Evolutionary conservation across 2,329 filamentous ascomycete genomes (phyloP), one percentile per base, ranked within the genome.

Genomic region (Hysterium pulicare): DNA sequence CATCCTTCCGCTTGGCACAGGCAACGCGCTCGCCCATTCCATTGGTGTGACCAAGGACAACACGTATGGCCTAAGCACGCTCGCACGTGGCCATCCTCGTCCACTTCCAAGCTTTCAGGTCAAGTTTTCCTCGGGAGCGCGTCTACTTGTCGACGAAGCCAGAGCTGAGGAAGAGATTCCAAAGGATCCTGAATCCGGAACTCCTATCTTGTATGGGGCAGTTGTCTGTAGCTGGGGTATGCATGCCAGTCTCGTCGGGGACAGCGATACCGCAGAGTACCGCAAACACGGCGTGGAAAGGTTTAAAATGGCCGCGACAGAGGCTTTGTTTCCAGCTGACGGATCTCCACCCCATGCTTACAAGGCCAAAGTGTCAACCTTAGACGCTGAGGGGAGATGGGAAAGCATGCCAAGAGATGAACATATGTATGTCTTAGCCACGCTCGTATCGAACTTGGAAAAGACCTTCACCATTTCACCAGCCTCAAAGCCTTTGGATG

Each of bases 221-320:
- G 88, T 96, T 17, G 90, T 97, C 2, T 84, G 84, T 33, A 93
- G 86, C 64, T 95, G 94, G 78, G 91, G 87, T 16, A 82, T 97
- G 58, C 91, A 97, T 59, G 87, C 90, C 22, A 83, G 84, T 32
- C 76, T 97, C 3, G 89, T 97, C 17, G 90, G 87, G 54, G 90
- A 96, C 70, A 93, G 87, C 65, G 91, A 97, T 65, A 94, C 90
- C 0, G 73, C 79, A 0, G 84, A 82, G 50, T 91, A 91, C 66
- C 84, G 91, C 48, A 79, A 81, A 51, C 83, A 86, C 57, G 91
- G 91, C 10, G 74, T 76, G 23, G 80, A 85, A 60, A 78, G 91
- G 16, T 97, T 97, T 68, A 78, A 83, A 43, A 88, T 95, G 79
- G 90, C 89, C 0, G 90, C 89, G 0, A 77, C 82, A 40, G 83